These are phyloP conservation scores for Aspergillus phoenicis DNA, from an alignment of 2,329 filamentous ascomycete species.

Conservation along the genomic window DNA sequence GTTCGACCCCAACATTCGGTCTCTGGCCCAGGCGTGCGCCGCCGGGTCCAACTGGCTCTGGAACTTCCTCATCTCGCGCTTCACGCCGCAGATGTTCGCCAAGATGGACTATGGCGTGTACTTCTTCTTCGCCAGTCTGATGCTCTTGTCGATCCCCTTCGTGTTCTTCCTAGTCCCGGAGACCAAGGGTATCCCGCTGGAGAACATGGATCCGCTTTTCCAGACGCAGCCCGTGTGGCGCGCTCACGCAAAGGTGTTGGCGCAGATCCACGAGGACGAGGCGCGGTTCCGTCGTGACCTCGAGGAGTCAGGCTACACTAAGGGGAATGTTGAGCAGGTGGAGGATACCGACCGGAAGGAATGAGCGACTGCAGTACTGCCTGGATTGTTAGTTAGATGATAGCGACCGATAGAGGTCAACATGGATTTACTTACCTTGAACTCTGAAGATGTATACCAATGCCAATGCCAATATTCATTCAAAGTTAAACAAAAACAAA, in stretches of 20 bases:
- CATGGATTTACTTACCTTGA: no score
- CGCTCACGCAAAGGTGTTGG: slow-evolving; percentile 38
- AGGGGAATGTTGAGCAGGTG: slow-evolving; percentile 15
- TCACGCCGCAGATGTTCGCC: slow-evolving; percentile 49
- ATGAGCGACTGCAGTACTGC: not conserved
- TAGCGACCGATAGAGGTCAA: no score
- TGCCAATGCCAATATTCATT: no score
- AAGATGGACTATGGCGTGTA: slow-evolving; percentile 61
- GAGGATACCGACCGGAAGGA: slow-evolving; percentile 15
- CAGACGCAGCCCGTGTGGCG: slow-evolving; percentile 39
- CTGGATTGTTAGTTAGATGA: no score
- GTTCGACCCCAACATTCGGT: slow-evolving; percentile 70
- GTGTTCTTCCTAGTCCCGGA: slow-evolving; percentile 65
- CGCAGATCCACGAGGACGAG: slow-evolving; percentile 38
- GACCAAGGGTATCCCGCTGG: slow-evolving; percentile 66
- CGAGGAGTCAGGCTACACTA: slow-evolving; percentile 19
- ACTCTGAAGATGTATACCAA: no score
- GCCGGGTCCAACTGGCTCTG: slow-evolving; percentile 43
- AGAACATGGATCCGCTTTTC: slow-evolving; percentile 66
- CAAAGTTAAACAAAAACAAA: no score
- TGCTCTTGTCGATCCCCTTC: slow-evolving; percentile 60
- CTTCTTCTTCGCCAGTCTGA: slow-evolving; percentile 67
- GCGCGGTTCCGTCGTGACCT: slow-evolving; percentile 34
- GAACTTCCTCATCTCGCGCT: slow-evolving; percentile 42
- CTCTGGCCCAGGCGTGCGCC: slow-evolving; percentile 72